These are phyloP conservation scores for Ephemerocybe angulata DNA, from an alignment of 768 basidiomycete genomes.

Conservation along the genomic window DNA sequence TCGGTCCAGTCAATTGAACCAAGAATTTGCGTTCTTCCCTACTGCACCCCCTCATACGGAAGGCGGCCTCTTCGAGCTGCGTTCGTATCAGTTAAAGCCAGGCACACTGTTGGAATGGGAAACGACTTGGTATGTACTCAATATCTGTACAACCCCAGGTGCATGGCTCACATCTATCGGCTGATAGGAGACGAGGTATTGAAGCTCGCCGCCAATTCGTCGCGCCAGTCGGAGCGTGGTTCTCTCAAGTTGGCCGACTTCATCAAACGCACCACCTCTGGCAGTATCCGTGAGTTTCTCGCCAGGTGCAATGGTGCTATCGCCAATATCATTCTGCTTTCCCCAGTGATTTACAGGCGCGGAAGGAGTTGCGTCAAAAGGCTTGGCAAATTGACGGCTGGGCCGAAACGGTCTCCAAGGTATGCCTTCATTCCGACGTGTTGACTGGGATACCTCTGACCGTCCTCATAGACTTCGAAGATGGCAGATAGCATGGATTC, in stretches of 20 bases:
- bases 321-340: slow-evolving; percentile 9
- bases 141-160: background rate
- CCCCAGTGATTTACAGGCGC: slow-evolving; percentile 63
- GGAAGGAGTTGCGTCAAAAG: slow-evolving; percentile 82
- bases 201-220: slow-evolving; percentile 89
- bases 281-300: slow-evolving; percentile 80
- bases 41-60: slow-evolving; percentile 81
- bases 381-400: slow-evolving; percentile 96
- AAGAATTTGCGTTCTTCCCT: slow-evolving; percentile 95
- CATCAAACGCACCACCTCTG: slow-evolving; percentile 95
- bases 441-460: slow-evolving; percentile 9
- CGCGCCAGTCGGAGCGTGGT: slow-evolving; percentile 85
- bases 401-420: slow-evolving; percentile 93
- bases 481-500: slow-evolving; percentile 85
- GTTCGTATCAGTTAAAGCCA: slow-evolving; percentile 83
- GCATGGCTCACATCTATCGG: background rate
- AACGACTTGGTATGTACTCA: slow-evolving; percentile 67
- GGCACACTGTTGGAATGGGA: slow-evolving; percentile 96
- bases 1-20: slow-evolving; percentile 74
- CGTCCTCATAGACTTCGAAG: slow-evolving; percentile 70
- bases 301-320: slow-evolving; percentile 5
- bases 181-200: slow-evolving; percentile 82
- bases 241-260: slow-evolving; percentile 78
- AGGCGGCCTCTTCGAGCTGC: slow-evolving; percentile 92
- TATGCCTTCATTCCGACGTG: slow-evolving; percentile 25